A percentile compares a stretch with the other conserved stretches of the same genome.
Evolutionary conservation across 1,139 yeast genomes (phyloP).

Genomic region (Taphrina confusa): DNA sequence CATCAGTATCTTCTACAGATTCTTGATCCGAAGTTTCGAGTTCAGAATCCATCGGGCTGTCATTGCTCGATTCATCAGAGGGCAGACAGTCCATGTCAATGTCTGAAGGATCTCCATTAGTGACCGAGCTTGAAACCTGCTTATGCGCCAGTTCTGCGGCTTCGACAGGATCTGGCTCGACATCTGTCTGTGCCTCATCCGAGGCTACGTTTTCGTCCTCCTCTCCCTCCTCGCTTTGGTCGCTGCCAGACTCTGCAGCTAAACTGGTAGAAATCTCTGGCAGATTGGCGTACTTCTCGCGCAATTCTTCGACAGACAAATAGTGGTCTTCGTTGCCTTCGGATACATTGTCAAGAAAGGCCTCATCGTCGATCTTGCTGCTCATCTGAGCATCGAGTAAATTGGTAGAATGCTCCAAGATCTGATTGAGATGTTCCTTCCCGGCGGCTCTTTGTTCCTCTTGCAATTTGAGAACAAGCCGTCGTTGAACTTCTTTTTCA

Average conservation of each 20-base stretch:
- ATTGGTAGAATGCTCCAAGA: constrained; percentile 88
- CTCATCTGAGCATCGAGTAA: constrained; percentile 72
- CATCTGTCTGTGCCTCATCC: neutral
- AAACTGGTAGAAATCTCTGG: constrained; percentile 39
- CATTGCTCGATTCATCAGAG: neutral
- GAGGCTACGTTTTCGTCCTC: constrained; percentile 36
- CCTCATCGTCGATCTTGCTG: constrained; percentile 39
- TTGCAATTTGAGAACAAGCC: constrained; percentile 46
- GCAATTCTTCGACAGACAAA: constrained; percentile 66
- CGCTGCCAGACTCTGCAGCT: constrained; percentile 12
- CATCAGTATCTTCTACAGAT: constrained; percentile 43
- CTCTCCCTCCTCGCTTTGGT: neutral
- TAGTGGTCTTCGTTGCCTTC: constrained; percentile 52
- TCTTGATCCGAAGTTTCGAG: constrained; percentile 35
- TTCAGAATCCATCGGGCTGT: constrained; percentile 35
- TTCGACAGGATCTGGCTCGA: neutral
- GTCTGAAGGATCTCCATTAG: too few species aligned
- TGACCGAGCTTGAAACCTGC: too few species aligned
- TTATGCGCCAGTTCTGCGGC: too few species aligned
- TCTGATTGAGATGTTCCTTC: constrained; percentile 81
- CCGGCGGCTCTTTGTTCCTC: constrained; percentile 70
- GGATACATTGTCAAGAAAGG: constrained; percentile 20
- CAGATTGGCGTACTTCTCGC: constrained; percentile 62
- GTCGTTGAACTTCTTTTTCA: constrained; percentile 57
- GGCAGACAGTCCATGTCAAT: neutral